Conservation (phyloP, 352 stramenopile species). For the Globisporangium iwayamae region DNA sequence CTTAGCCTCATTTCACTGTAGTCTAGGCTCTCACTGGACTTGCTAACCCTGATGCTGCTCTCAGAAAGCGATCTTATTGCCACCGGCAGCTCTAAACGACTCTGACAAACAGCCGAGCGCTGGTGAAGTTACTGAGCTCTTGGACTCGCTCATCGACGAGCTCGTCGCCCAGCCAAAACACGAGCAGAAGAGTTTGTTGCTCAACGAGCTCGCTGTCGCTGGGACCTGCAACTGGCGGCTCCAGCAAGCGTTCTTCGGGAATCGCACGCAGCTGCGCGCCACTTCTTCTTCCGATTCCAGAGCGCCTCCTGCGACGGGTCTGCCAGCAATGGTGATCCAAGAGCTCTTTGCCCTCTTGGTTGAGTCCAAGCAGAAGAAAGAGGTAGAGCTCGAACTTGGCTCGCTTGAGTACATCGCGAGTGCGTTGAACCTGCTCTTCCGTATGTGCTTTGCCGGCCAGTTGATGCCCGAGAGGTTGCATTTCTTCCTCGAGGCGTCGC, state of each 20-base stretch:
- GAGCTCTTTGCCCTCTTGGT: conserved; percentile 29
- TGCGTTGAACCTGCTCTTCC: conserved; percentile 19
- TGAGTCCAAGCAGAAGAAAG: conserved; percentile 7
- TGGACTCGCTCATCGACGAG: conserved; percentile 36
- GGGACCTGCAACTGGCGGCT: conserved; percentile 27
- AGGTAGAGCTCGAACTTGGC: conserved; percentile 15
- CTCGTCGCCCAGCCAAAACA: conserved; percentile 19
- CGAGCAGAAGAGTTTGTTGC: conserved; percentile 23
- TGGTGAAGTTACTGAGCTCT: conserved; percentile 24
- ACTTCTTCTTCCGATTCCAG: neutral
- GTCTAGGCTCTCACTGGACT: too few relatives aligned
- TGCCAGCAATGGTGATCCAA: conserved; percentile 26
- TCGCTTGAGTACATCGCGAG: conserved; percentile 26
- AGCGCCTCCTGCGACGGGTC: conserved; percentile 17
- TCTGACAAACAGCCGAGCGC: conserved; percentile 4
- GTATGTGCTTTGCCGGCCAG: conserved; percentile 26
- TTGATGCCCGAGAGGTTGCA: conserved; percentile 19
- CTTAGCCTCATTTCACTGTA: neutral
- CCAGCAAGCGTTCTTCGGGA: conserved; percentile 48
- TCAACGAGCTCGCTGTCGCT: conserved; percentile 47
- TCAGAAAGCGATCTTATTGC: conserved; percentile 11
- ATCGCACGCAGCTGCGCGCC: conserved; percentile 27
- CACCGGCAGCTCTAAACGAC: neutral
- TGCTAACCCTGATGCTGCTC: neutral
- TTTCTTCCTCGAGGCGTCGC: conserved; percentile 20